Conservation (phyloP, 2,329 filamentous ascomycete species). For the Pseudogymnoascus sp. region DNA sequence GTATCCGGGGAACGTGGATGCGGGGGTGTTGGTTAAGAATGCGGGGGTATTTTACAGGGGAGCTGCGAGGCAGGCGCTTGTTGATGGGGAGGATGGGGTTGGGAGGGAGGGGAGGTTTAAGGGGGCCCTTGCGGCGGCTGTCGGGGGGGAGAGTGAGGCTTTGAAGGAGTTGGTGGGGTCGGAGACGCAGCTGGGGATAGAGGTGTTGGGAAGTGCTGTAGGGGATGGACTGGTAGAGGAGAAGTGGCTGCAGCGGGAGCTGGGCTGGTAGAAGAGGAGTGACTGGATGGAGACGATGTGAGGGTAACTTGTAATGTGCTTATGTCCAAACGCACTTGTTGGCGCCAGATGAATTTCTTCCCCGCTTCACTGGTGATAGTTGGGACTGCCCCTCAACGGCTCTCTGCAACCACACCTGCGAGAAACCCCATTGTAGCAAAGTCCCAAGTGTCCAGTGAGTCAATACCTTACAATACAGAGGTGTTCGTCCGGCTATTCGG, state of each 20-base stretch:
- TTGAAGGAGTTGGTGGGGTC: slow-evolving; percentile 32
- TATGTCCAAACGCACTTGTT: not conserved
- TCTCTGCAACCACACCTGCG: not conserved
- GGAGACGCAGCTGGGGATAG: slow-evolving; percentile 32
- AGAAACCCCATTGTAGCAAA: not conserved
- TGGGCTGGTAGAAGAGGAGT: slow-evolving; percentile 33
- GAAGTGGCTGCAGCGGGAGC: not conserved
- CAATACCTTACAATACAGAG: not conserved
- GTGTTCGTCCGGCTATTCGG: not conserved
- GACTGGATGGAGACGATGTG: not conserved
- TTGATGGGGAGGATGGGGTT: slow-evolving; percentile 34
- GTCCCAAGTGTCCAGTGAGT: not conserved
- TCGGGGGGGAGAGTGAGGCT: slow-evolving; percentile 34
- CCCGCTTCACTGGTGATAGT: not conserved
- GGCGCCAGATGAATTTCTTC: not conserved
- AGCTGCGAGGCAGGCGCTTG: slow-evolving; percentile 31
- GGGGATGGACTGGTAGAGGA: slow-evolving; percentile 42
- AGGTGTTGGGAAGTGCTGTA: slow-evolving; percentile 42
- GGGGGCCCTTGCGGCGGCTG: slow-evolving; percentile 39
- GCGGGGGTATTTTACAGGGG: slow-evolving; percentile 52
- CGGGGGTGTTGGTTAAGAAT: slow-evolving; percentile 43
- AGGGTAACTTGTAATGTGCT: not conserved
- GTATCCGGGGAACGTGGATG: slow-evolving; percentile 37
- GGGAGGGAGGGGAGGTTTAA: slow-evolving; percentile 38
- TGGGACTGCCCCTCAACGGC: not conserved